A percentile compares a stretch with the other conserved stretches of the same genome.
Evolutionary conservation across 768 basidiomycete species (phyloP).

Genomic region (Termitomyces sp.): DNA sequence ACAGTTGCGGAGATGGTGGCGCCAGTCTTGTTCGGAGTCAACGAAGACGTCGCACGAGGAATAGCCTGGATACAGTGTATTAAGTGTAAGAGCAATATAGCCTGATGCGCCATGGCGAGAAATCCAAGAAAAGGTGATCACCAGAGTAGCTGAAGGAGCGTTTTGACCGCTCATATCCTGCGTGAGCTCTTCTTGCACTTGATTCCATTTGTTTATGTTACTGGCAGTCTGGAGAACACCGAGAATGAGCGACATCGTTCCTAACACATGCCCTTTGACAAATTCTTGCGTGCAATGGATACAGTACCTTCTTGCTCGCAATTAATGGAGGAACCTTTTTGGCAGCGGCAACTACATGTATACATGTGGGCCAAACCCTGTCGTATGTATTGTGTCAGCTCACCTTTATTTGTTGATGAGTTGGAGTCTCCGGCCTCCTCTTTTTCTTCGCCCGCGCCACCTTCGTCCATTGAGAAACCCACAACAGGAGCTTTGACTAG

Average conservation of each 20-base stretch:
- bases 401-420: constrained; percentile 50
- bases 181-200: constrained; percentile 85
- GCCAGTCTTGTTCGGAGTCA: constrained; percentile 16
- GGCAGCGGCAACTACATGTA: constrained; percentile 32
- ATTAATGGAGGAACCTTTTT: constrained; percentile 82
- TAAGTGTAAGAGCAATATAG: constrained; percentile 25
- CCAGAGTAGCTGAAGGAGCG: constrained; percentile 26
- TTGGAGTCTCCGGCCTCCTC: constrained; percentile 39
- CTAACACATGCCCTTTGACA: neutral
- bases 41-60: constrained; percentile 16
- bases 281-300: constrained; percentile 2
- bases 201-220: constrained; percentile 97
- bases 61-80: constrained; percentile 25
- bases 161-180: constrained; percentile 32
- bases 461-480: constrained; percentile 72
- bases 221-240: constrained; percentile 60
- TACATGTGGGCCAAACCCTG: neutral
- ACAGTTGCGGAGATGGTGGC: constrained; percentile 14
- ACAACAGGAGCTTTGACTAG: constrained; percentile 39
- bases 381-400: constrained; percentile 19
- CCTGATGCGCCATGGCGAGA: constrained; percentile 17
- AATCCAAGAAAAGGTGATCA: constrained; percentile 30
- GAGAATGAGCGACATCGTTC: constrained; percentile 9
- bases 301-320: constrained; percentile 76
- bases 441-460: constrained; percentile 37